phyloP scores from a whole-genome alignment of 2,329 filamentous ascomycete species.

The Paraphoma chrysanthemicola region DNA sequence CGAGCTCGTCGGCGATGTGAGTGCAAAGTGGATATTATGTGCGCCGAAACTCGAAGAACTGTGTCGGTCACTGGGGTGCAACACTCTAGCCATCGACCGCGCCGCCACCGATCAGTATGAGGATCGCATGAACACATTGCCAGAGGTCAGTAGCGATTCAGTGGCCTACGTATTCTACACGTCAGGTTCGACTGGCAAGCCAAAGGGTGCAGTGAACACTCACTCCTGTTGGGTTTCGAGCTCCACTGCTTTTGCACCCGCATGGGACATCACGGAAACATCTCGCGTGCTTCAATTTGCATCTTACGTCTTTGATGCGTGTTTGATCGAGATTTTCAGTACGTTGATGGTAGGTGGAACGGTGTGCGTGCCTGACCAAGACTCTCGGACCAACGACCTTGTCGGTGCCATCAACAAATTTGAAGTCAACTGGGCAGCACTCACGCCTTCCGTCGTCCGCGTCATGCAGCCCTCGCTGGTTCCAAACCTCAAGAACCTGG shows the following conservation, averaged over 20 bases:
- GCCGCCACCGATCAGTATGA: constrained; percentile 48
- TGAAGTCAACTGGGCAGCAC: constrained; percentile 51
- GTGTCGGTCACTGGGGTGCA: constrained; percentile 34
- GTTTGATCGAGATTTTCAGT: constrained; percentile 55
- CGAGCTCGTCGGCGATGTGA: constrained; percentile 41
- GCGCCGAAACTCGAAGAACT: constrained; percentile 31
- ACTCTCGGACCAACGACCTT: constrained; percentile 55
- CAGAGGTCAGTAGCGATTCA: constrained; percentile 52
- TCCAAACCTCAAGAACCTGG: constrained; percentile 32
- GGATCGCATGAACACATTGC: constrained; percentile 36
- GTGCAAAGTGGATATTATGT: constrained; percentile 37
- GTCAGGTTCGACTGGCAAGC: constrained; percentile 63
- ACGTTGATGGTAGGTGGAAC: constrained; percentile 56
- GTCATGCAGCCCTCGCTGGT: constrained; percentile 39
- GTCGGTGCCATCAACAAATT: constrained; percentile 48
- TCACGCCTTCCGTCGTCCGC: constrained; percentile 53
- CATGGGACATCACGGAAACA: constrained; percentile 52
- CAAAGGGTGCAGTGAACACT: constrained; percentile 68
- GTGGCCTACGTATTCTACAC: constrained; percentile 69
- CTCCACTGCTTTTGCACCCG: constrained; percentile 32
- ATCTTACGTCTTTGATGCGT: constrained; percentile 55
- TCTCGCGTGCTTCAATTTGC: constrained; percentile 64
- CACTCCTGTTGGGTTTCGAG: constrained; percentile 65
- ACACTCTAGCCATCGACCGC: constrained; percentile 43
- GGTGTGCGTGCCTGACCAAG: constrained; percentile 58